Base-by-base conservation (phyloP, 2,329 filamentous ascomycete genomes). In the Alternaria sp. region DNA sequence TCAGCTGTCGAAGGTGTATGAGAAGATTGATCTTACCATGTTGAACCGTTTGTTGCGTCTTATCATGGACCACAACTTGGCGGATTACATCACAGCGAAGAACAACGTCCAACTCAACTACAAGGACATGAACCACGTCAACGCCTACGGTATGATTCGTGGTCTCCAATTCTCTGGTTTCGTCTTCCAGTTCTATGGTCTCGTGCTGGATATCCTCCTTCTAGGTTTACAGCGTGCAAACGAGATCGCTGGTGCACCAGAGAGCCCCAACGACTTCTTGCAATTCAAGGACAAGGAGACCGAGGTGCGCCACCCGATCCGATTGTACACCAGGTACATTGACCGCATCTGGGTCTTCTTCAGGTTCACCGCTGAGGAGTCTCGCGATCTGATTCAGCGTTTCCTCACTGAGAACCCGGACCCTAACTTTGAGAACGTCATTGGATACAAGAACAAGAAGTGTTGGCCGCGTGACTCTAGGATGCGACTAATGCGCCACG, bases 91-190 rank as follows among this genome's bases (percentile, higher is more conserved):
- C 76, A 97, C 95, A 1, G 94, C 95, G 41, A 99, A 99, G 88
- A 99, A 99, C 85, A 99, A 99, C 77, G 96, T 99, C 12, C 95
- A 97, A 79, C 87, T 99, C 67, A 97, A 96, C 66, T 99, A 99
- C 86, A 99, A 99, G 84, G 96, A 99, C 74, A 99, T 99, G 96
- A 98, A 97, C 77, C 96, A 99, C 76, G 96, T 96, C 78, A 99
- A 99, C 82, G 96, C 93, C 78, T 99, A 98, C 78, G 96, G 96
- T 71, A 92, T 99, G 91, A 97, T 99, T 74, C 93, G 96, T 75
- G 96, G 96, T 71, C 87, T 99, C 15, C 96, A 99, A 71, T 99
- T 99, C 82, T 97, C 96, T 2, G 96, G 93, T 0, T 99, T 99
- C 67, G 96, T 99, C 21, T 99, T 99, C 87, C 96, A 99, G 78